Evolutionary conservation across 257 asterid species (phyloP).

Genomic region (Rubia yunnanensis): DNA sequence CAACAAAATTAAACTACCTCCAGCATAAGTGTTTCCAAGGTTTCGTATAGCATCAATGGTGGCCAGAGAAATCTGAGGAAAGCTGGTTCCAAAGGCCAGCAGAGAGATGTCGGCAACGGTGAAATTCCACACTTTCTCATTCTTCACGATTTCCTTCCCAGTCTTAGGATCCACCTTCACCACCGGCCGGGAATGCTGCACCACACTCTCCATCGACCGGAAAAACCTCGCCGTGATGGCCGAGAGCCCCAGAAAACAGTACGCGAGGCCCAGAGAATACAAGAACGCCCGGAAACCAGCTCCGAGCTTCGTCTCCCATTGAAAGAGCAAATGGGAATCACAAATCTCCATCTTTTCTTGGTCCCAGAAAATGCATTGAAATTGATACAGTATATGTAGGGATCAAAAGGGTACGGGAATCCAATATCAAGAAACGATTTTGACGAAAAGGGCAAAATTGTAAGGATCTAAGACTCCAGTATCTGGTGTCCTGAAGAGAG

Average conservation of each 20-base stretch:
- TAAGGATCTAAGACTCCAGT: background rate
- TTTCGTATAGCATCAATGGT: conserved; percentile 88
- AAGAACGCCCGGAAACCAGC: conserved; percentile 46
- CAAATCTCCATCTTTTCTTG: conserved; percentile 30
- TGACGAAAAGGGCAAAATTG: background rate
- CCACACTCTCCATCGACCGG: conserved; percentile 86
- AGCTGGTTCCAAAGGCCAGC: conserved; percentile 95
- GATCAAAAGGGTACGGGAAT: no score
- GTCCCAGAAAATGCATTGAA: background rate
- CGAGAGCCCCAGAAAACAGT: conserved; percentile 83
- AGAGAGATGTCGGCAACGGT: conserved; percentile 79
- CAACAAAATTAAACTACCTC: conserved; percentile 41
- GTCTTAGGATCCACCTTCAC: conserved; percentile 56
- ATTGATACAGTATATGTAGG: background rate
- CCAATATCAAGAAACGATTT: background rate
- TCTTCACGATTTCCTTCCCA: conserved; percentile 35
- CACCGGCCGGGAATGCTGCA: conserved; percentile 60
- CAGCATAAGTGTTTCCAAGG: conserved; percentile 67
- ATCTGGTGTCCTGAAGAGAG: background rate
- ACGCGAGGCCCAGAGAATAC: conserved; percentile 60
- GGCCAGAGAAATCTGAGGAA: conserved; percentile 93
- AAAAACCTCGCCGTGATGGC: conserved; percentile 88
- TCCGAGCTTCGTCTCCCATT: conserved; percentile 43
- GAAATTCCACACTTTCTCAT: conserved; percentile 78
- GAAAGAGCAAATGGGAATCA: conserved; percentile 39